phyloP scores from a whole-genome alignment of 768 basidiomycete genomes.

The Suillus cothurnatus region DNA sequence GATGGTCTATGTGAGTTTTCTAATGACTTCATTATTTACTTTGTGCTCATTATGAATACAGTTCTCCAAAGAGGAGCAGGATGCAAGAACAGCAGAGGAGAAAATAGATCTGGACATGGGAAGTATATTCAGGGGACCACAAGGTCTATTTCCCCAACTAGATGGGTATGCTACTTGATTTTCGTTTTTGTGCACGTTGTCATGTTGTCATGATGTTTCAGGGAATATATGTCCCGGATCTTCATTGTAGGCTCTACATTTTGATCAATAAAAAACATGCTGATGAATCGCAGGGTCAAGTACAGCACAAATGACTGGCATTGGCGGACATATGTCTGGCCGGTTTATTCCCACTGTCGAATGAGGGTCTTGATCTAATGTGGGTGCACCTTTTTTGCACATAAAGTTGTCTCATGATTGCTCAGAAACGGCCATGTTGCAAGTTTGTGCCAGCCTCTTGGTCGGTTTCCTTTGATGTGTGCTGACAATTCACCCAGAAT shows the following conservation, averaged over 20 bases:
- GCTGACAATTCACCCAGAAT: conserved; percentile 46
- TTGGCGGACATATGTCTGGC: conserved; percentile 63
- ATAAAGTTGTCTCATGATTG: conserved; percentile 1
- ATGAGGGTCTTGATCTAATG: conserved; percentile 89
- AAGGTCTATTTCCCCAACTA: conserved; percentile 78
- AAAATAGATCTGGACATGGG: conserved; percentile 56
- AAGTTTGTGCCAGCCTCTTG: conserved; percentile 41
- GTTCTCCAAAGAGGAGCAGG: conserved; percentile 78
- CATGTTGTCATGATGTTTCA: conserved; percentile 35
- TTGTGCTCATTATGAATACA: conserved; percentile 23
- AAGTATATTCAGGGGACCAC: conserved; percentile 62
- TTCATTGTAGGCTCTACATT: conserved; percentile 61
- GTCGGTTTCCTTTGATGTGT: background rate
- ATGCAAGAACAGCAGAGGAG: conserved; percentile 66
- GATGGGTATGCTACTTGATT: conserved; percentile 54
- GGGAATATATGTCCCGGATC: conserved; percentile 52
- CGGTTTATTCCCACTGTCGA: conserved; percentile 96
- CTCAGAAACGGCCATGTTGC: conserved; percentile 82
- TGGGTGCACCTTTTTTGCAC: conserved; percentile 37
- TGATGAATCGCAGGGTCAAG: conserved; percentile 65
- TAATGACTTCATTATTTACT: background rate
- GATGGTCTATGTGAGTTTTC: conserved; percentile 70
- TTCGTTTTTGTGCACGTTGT: background rate
- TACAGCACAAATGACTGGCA: conserved; percentile 87
- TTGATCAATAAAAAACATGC: background rate